Conservation (phyloP, 148 eudicot species). For the Camellia granthamiana region DNA sequence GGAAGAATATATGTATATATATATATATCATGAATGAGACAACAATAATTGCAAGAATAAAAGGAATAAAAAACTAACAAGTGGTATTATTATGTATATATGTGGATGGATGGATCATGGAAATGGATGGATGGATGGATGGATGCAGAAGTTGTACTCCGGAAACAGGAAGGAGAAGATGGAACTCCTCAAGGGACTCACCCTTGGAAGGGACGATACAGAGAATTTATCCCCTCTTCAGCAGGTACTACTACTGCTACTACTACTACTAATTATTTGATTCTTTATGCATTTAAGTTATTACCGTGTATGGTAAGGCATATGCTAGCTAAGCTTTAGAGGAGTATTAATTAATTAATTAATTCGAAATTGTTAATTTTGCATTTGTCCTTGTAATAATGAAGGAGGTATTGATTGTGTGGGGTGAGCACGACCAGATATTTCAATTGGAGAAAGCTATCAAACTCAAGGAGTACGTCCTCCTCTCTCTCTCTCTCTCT, state of each 20-base stretch:
- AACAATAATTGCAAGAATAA: too few relatives aligned
- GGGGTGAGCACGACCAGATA: constrained; percentile 58
- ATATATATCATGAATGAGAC: too few relatives aligned
- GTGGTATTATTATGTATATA: too few relatives aligned
- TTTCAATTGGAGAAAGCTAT: constrained; percentile 48
- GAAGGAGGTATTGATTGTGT: constrained; percentile 51
- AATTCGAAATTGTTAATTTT: background rate
- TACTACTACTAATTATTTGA: too few relatives aligned
- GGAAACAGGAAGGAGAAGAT: constrained; percentile 54
- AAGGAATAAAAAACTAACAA: too few relatives aligned
- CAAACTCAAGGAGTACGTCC: constrained; percentile 45
- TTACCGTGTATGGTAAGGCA: too few relatives aligned
- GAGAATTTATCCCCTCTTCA: constrained; percentile 36
- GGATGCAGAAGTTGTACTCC: constrained; percentile 35
- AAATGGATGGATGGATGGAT: background rate
- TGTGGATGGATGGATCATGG: too few relatives aligned
- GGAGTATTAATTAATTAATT: too few relatives aligned
- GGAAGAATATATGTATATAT: too few relatives aligned
- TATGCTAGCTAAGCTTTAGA: too few relatives aligned
- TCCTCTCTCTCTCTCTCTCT: background rate
- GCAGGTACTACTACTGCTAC: constrained; percentile 25
- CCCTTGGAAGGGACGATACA: constrained; percentile 31
- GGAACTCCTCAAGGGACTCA: constrained; percentile 50
- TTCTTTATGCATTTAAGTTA: too few relatives aligned
- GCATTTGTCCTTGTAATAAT: too few relatives aligned